Evolutionary conservation across 2,329 filamentous ascomycete genomes (phyloP).

Genomic region (Rachicladosporium sp.): DNA sequence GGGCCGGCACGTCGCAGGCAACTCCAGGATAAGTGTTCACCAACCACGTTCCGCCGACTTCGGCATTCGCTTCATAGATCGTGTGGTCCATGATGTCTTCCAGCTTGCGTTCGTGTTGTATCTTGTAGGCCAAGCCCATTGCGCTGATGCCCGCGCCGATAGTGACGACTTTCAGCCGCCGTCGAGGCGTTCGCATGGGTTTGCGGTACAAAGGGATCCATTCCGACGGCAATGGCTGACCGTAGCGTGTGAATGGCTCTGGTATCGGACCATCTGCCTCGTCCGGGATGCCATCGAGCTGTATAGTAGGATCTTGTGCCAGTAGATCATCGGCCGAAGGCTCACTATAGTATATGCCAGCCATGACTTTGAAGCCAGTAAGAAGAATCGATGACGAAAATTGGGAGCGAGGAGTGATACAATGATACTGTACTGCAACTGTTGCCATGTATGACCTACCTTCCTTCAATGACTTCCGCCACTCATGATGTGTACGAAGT

Average conservation of each 20-base stretch:
- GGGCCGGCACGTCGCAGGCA: constrained; percentile 27
- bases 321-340: constrained; percentile 8
- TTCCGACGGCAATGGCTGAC: constrained; percentile 13
- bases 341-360: constrained; percentile 4
- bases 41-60: constrained; percentile 29
- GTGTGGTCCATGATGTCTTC: constrained; percentile 24
- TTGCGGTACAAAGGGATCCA: constrained; percentile 24
- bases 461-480: too few relatives aligned
- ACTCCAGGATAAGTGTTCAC: constrained; percentile 33
- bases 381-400: too few relatives aligned
- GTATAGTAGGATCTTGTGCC: constrained; percentile 13
- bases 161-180: constrained; percentile 17
- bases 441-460: too few relatives aligned
- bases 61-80: constrained; percentile 32
- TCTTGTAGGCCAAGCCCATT: constrained; percentile 29
- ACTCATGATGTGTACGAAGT: too few relatives aligned
- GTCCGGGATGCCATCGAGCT: constrained; percentile 9
- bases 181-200: constrained; percentile 19
- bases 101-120: constrained; percentile 26
- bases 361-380: constrained; percentile 1
- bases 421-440: too few relatives aligned
- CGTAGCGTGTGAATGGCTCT: constrained; percentile 15
- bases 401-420: too few relatives aligned
- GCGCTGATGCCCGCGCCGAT: constrained; percentile 26
- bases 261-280: constrained; percentile 14